phyloP scores from a whole-genome alignment of 2,329 filamentous ascomycete genomes.

The Claviceps sp. region DNA sequence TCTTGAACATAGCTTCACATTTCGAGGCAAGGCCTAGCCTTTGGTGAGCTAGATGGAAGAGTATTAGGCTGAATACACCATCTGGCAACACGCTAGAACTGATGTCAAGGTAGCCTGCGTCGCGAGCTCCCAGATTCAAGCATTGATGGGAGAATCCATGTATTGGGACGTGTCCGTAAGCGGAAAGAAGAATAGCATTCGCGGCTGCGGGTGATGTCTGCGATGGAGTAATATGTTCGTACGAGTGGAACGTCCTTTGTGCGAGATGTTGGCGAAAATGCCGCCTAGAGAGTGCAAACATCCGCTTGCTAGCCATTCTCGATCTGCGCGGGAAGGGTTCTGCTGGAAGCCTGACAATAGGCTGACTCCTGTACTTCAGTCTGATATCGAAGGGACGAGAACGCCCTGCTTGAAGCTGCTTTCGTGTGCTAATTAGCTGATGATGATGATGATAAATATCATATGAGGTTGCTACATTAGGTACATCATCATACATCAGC shows the following conservation, averaged over 20 bases:
- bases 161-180: conserved; percentile 62
- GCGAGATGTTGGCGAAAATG: background rate
- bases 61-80: conserved; percentile 69
- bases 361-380: background rate
- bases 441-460: no score
- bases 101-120: conserved; percentile 76
- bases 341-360: background rate
- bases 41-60: conserved; percentile 59
- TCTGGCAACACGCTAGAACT: conserved; percentile 70
- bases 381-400: no score
- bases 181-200: conserved; percentile 65
- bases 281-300: background rate
- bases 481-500: no score
- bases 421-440: no score
- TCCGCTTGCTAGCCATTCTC: background rate
- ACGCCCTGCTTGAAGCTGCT: no score
- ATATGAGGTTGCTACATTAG: no score
- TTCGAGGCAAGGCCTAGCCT: conserved; percentile 42
- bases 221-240: conserved; percentile 47
- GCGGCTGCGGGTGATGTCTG: conserved; percentile 55
- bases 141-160: conserved; percentile 70
- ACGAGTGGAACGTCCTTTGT: conserved; percentile 52
- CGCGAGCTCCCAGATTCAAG: conserved; percentile 64
- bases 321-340: background rate
- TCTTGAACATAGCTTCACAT: conserved; percentile 24